Evolutionary conservation across 768 basidiomycete genomes (phyloP).

Genomic region (Boletus fagicola): DNA sequence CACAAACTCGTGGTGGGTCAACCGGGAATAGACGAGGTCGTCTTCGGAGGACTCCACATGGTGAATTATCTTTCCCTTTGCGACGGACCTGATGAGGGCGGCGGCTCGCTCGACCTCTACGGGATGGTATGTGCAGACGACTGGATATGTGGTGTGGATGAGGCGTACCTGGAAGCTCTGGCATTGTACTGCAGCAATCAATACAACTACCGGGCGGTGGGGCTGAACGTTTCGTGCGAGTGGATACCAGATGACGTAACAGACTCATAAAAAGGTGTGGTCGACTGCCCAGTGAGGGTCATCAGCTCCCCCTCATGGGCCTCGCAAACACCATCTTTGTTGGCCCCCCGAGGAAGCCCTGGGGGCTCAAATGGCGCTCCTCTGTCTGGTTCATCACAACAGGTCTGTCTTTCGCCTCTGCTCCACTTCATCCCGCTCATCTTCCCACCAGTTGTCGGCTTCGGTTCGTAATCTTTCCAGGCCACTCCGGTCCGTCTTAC

Average conservation of each 20-base stretch:
- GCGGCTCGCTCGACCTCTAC: constrained; percentile 72
- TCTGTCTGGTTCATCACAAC: constrained; percentile 56
- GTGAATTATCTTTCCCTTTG: constrained; percentile 50
- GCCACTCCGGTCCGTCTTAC: not conserved
- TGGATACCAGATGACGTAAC: not conserved
- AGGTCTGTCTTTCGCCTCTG: constrained; percentile 26
- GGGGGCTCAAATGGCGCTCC: constrained; percentile 55
- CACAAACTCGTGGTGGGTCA: constrained; percentile 62
- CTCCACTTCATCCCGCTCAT: not conserved
- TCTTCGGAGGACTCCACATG: constrained; percentile 60
- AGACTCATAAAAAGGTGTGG: not conserved
- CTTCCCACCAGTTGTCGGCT: constrained; percentile 40
- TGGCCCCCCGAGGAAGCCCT: constrained; percentile 27
- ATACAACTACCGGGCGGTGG: not conserved
- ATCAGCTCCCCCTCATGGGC: constrained; percentile 9
- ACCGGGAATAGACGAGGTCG: constrained; percentile 58
- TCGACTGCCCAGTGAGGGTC: not conserved
- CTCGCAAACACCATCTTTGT: not conserved
- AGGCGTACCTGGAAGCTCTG: constrained; percentile 51
- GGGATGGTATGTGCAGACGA: not conserved
- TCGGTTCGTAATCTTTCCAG: constrained; percentile 38
- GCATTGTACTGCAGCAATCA: constrained; percentile 23
- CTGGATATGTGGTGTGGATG: too few species aligned
- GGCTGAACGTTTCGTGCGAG: not conserved
- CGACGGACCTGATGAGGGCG: constrained; percentile 50